Evolutionary conservation across 805 yeast genomes (phyloP).

Genomic region (Wickerhamomyces rabaulensis): DNA sequence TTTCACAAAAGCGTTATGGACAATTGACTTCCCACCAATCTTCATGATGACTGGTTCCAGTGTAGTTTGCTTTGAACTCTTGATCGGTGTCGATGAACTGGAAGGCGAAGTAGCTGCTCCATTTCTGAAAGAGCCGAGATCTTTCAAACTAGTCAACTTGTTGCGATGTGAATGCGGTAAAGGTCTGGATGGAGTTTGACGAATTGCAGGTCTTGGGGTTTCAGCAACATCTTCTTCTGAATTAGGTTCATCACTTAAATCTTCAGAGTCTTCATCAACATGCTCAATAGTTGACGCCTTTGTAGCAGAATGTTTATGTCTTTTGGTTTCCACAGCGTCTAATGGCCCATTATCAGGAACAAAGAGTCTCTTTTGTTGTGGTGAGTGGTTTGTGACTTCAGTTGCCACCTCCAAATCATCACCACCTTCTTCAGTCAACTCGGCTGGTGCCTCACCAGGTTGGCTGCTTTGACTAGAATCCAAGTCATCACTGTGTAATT

Average conservation of each 20-base stretch:
- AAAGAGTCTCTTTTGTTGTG: neutral
- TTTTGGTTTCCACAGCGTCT: neutral
- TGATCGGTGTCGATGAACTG: neutral
- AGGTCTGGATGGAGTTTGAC: neutral
- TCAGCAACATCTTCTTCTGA: neutral
- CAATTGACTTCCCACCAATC: conserved; percentile 18
- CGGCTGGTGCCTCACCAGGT: neutral
- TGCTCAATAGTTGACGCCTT: neutral
- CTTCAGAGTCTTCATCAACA: neutral
- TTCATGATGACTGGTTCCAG: conserved; percentile 15
- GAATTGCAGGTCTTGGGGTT: neutral
- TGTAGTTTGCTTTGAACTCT: conserved; percentile 1
- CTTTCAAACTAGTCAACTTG: neutral
- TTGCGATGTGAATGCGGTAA: neutral
- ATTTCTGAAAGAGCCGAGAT: conserved; percentile 13
- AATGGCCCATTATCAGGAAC: neutral
- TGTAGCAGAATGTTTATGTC: neutral
- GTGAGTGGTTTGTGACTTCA: neutral
- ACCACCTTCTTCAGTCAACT: neutral
- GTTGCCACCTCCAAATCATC: neutral
- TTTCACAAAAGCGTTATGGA: conserved; percentile 16
- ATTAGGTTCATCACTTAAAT: neutral
- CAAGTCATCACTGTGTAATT: neutral
- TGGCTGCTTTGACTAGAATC: neutral
- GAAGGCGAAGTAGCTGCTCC: neutral